Evolutionary conservation across 1,284 basidiomycete genomes (phyloP), one percentile per base, ranked within the genome.

Genomic region (Leccinum subspadiceum): DNA sequence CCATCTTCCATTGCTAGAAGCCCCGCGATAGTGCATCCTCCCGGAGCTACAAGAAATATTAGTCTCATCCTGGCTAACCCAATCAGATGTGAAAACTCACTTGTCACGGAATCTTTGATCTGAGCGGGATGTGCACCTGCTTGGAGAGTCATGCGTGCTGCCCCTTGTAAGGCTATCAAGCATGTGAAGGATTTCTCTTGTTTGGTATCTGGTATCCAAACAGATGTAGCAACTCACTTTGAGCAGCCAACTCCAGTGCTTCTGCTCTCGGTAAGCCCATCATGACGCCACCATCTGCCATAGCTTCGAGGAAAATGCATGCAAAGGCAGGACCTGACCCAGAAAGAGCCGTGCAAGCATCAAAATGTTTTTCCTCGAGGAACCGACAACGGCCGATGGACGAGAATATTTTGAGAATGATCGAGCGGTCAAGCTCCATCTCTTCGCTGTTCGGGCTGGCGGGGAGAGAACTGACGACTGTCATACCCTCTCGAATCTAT

Each of bases 281-380:
- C 97, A 99, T 99, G 49, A 99, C 97, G 33, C 94, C 97, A 35
- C 97, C 97, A 75, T 99, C 97, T 2, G 94, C 91, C 95, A 99
- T 98, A 1, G 97, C 96, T 76, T 99, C 97, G 62, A 99, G 81
- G 69, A 99, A 96, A 53, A 99, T 89, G 66, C 94, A 95, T 1
- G 94, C 94, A 75, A 99, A 99, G 0, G 97, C 97, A 33, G 97
- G 97, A 0, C 97, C 97, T 8, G 93, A 94, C 2, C 96, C 97
- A 15, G 93, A 95, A 4, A 99, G 81, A 8, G 97, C 97, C 0
- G 97, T 99, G 72, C 94, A 97, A 3, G 96, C 96, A 76, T 99
- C 96, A 71, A 99, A 99, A 77, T 98, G 90, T 75, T 96, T 96
- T 75, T 98, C 95, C 58, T 97, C 95, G 48, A 98, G 83, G 81